Conservation (phyloP, 2,329 filamentous ascomycete genomes). For the Teratosphaeria viscida region DNA sequence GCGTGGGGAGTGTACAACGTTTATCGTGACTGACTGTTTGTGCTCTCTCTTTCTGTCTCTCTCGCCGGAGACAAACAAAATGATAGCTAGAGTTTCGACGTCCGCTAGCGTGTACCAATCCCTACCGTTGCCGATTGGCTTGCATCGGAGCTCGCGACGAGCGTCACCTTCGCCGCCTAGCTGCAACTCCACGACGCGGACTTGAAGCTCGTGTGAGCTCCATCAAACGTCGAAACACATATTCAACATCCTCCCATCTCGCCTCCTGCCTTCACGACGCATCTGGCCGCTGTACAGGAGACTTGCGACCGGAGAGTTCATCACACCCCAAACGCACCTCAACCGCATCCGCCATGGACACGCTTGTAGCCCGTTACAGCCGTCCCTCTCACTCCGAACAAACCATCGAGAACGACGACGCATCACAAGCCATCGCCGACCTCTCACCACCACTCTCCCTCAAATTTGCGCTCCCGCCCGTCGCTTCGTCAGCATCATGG, state of each 20-base stretch:
- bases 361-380: slow-evolving; percentile 86
- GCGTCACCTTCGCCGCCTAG: background rate
- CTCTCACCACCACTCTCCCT: slow-evolving; percentile 67
- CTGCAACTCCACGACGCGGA: background rate
- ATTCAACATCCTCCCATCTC: background rate
- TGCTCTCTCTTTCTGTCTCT: too few relatives aligned
- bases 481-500: slow-evolving; percentile 85
- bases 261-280: background rate
- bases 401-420: slow-evolving; percentile 51
- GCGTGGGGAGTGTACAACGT: too few relatives aligned
- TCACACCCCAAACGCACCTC: slow-evolving; percentile 6
- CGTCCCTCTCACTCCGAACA: slow-evolving; percentile 62
- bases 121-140: background rate
- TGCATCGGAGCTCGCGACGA: background rate
- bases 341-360: slow-evolving; percentile 55
- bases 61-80: background rate
- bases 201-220: background rate
- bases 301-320: background rate
- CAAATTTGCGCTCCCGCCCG: slow-evolving; percentile 89
- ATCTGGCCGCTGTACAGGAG: background rate
- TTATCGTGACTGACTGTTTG: too few relatives aligned
- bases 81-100: background rate
- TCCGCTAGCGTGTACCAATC: background rate
- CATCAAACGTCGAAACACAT: background rate
- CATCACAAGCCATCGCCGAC: slow-evolving; percentile 53